phyloP scores from a whole-genome alignment of 139 green algal genomes.

The Diplosphaera chodatii region DNA sequence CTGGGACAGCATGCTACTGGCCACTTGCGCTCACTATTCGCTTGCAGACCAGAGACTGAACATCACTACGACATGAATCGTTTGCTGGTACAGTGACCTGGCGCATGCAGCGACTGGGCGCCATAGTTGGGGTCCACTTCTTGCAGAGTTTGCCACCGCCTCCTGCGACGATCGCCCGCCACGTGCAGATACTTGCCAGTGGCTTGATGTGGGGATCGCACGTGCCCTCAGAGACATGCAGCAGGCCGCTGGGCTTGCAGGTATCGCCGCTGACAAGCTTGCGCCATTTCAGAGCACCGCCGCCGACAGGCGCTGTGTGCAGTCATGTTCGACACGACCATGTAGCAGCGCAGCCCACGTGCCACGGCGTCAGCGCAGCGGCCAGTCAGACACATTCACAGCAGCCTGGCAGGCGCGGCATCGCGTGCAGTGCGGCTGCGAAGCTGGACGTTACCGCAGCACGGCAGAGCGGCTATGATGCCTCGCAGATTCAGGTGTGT shows the following conservation, averaged over 20 bases:
- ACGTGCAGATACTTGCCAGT: background rate
- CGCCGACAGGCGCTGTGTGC: no score
- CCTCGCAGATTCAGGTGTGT: background rate
- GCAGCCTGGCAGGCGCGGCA: background rate
- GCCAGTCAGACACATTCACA: background rate
- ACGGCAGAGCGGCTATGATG: conserved; percentile 1
- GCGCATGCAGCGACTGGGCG: background rate
- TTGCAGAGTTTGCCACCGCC: background rate
- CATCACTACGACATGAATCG: no score
- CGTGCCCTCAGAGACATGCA: background rate
- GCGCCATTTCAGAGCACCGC: background rate
- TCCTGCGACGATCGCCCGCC: background rate
- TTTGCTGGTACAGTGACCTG: no score
- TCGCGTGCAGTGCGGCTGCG: background rate
- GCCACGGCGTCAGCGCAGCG: no score
- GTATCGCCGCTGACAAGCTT: background rate
- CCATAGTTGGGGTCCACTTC: background rate
- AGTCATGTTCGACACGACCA: no score
- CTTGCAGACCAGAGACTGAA: no score
- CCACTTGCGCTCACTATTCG: no score
- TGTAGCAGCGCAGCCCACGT: no score
- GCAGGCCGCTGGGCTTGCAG: background rate
- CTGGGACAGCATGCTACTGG: no score
- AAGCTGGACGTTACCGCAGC: background rate
- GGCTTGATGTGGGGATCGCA: background rate